A percentile compares a stretch with the other conserved stretches of the same genome.
These are phyloP conservation scores for Sophora flavescens DNA, from an alignment of 306 rosid genomes.

Conservation along the genomic window DNA sequence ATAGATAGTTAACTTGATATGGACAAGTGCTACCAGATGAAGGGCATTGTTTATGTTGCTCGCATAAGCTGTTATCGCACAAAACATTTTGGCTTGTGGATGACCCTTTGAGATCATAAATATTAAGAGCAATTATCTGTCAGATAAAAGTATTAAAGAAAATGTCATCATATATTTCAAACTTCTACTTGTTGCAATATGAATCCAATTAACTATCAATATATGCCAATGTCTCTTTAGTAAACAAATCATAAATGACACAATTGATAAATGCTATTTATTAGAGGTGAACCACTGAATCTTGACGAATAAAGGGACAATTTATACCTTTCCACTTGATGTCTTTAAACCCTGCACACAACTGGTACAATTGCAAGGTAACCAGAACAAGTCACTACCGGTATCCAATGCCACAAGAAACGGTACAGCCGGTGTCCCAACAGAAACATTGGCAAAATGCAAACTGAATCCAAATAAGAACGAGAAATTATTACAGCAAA, in stretches of 20 bases:
- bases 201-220: constrained; percentile 19
- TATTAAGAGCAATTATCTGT: constrained; percentile 58
- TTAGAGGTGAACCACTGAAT: background rate
- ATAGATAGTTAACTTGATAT: constrained; percentile 64
- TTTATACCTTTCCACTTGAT: constrained; percentile 54
- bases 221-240: background rate
- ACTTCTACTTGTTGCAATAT: background rate
- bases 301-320: background rate
- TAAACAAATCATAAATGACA: background rate
- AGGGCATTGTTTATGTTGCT: constrained; percentile 55
- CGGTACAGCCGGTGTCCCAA: constrained; percentile 80
- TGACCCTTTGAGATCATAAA: constrained; percentile 70
- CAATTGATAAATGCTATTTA: background rate
- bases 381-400: constrained; percentile 93
- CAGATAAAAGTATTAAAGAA: constrained; percentile 38
- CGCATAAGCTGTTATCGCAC: constrained; percentile 76
- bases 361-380: constrained; percentile 86
- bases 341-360: constrained; percentile 50
- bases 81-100: constrained; percentile 67
- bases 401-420: constrained; percentile 96
- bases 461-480: constrained; percentile 63
- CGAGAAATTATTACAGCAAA: background rate
- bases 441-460: constrained; percentile 85
- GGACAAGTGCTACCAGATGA: constrained; percentile 61
- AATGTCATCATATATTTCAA: constrained; percentile 44